These are phyloP conservation scores for Ammopiptanthus mongolicus DNA, from an alignment of 306 rosid species.

Conservation along the genomic window DNA sequence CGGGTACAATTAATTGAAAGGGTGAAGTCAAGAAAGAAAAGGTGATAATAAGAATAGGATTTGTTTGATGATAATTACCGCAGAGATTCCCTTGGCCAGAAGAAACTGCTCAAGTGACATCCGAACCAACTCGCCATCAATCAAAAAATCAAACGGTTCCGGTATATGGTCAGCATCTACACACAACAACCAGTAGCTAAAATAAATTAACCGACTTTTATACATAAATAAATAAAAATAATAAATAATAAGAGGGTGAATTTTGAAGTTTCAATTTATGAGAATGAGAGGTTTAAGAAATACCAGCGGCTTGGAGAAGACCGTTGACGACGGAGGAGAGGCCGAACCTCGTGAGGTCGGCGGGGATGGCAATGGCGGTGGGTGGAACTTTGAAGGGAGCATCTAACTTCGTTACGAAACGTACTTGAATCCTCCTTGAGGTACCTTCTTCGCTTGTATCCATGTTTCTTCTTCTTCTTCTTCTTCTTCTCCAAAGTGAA, in stretches of 20 bases:
- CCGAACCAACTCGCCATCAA: slow-evolving; percentile 80
- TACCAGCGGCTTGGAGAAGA: slow-evolving; percentile 54
- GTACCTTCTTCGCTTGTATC: slow-evolving; percentile 41
- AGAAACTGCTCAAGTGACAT: slow-evolving; percentile 87
- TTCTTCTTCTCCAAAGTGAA: background rate
- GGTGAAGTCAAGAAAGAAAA: background rate
- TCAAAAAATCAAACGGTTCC: slow-evolving; percentile 84
- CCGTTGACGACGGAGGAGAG: slow-evolving; percentile 78
- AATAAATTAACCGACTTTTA: background rate
- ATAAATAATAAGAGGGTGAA: background rate
- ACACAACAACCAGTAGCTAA: background rate
- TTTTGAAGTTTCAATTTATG: too few species aligned
- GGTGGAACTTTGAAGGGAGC: slow-evolving; percentile 47
- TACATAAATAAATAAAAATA: background rate
- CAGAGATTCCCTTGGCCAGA: slow-evolving; percentile 76
- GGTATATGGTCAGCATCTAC: slow-evolving; percentile 52
- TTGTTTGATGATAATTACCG: slow-evolving; percentile 36
- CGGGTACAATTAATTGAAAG: background rate
- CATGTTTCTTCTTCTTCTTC: background rate
- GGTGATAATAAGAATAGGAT: background rate
- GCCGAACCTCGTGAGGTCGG: slow-evolving; percentile 66
- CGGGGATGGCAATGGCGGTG: slow-evolving; percentile 61
- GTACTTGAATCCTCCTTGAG: slow-evolving; percentile 56
- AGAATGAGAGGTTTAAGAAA: background rate
- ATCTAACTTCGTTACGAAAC: slow-evolving; percentile 67